Evolutionary conservation across 371 early-diverging fungal genomes (phyloP).

Genomic region (Batrachochytrium dendrobatidis): DNA sequence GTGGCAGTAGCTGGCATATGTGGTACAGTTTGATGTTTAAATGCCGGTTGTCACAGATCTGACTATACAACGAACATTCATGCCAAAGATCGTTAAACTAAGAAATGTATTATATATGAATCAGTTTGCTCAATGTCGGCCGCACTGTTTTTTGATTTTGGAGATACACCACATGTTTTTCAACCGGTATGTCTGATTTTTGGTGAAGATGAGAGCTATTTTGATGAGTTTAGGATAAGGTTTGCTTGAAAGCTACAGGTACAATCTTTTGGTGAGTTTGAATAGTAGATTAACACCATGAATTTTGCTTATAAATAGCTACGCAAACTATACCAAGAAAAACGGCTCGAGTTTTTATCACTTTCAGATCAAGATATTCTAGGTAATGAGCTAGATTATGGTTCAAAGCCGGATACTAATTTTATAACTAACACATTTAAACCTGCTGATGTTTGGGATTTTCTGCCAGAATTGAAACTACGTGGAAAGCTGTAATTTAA

Average conservation of each 20-base stretch:
- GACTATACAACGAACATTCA: neutral
- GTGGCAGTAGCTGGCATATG: neutral
- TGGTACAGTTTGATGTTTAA: neutral
- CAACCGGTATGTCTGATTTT: neutral
- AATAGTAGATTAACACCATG: neutral
- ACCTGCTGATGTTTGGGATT: no score
- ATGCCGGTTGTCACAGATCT: neutral
- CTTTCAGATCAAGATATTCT: neutral
- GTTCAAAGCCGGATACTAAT: no score
- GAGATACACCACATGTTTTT: neutral
- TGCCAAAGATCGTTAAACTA: no score
- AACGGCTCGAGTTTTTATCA: neutral
- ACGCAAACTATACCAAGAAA: neutral
- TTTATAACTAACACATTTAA: no score
- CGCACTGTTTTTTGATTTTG: constrained; percentile 4
- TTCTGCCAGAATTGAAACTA: no score
- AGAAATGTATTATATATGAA: neutral
- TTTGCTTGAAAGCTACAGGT: neutral
- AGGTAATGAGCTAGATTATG: no score
- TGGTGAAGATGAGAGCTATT: no score
- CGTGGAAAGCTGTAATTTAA: no score
- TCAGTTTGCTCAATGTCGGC: neutral
- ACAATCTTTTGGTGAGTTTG: neutral
- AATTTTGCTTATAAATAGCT: neutral
- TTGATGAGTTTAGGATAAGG: neutral